These are phyloP conservation scores for Myxozyma neotropica DNA, from an alignment of 805 yeast genomes.

Conservation along the genomic window DNA sequence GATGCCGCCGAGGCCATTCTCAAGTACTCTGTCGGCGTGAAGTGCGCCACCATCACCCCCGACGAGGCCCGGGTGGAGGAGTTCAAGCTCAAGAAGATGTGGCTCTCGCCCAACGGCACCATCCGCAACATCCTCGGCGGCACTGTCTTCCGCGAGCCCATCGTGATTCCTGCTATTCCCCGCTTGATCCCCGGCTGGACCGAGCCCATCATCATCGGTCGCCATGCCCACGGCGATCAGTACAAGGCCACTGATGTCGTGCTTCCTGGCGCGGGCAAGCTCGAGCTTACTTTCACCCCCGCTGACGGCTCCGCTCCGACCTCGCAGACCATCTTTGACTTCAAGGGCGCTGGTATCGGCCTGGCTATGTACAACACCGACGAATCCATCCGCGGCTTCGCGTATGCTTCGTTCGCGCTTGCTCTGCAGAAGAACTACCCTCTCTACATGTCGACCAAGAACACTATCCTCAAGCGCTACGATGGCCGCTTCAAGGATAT, in stretches of 20 bases:
- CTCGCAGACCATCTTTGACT: slow-evolving; percentile 67
- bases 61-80: slow-evolving; percentile 94
- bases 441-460: slow-evolving; percentile 85
- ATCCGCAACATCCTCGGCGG: slow-evolving; percentile 95
- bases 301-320: slow-evolving; percentile 57
- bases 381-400: slow-evolving; percentile 86
- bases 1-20: slow-evolving; percentile 90
- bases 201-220: slow-evolving; percentile 92
- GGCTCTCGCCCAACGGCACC: slow-evolving; percentile 97
- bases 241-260: slow-evolving; percentile 89
- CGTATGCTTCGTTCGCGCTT: slow-evolving; percentile 86
- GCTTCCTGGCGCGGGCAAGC: slow-evolving; percentile 75
- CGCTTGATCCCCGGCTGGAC: slow-evolving; percentile 90
- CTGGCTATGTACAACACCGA: slow-evolving; percentile 95
- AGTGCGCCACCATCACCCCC: slow-evolving; percentile 99
- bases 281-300: slow-evolving; percentile 77
- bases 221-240: slow-evolving; percentile 98
- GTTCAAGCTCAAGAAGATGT: slow-evolving; percentile 89
- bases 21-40: slow-evolving; percentile 89
- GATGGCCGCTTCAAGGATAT: slow-evolving; percentile 96
- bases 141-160: slow-evolving; percentile 95
- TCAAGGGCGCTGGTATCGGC: slow-evolving; percentile 75
- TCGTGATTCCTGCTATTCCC: slow-evolving; percentile 85
- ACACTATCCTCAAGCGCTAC: slow-evolving; percentile 89
- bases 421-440: slow-evolving; percentile 80